Evolutionary conservation across 2,329 filamentous ascomycete species (phyloP), one percentile per base, ranked within the genome.

Genomic region (Aspergillus aculeatinus): DNA sequence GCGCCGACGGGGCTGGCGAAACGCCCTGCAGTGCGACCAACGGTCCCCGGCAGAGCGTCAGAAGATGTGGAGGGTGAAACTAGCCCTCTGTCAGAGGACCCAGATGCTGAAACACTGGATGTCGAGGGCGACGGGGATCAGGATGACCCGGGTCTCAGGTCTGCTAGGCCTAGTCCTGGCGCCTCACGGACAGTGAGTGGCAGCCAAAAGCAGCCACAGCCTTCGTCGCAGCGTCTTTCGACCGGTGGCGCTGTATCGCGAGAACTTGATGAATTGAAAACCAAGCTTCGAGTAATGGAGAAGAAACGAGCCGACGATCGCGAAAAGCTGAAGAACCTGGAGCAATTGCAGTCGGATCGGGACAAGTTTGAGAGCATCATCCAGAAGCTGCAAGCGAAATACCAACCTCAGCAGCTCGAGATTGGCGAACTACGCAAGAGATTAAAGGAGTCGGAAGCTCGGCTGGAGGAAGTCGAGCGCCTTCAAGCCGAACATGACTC

Each of bases 341-440:
- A 96, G 59, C 87, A 89, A 65, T 77, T 93, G 16, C 88, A 93
- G 70, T 82, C 85, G 19, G 76, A 82, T 50, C 76, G 76, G 29
- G 76, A 80, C 60, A 78, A 79, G 53, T 79, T 90, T 63, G 90
- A 96, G 73, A 82, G 77, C 5, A 92, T 98, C 64, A 93, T 97
- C 52, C 90, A 96, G 70, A 97, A 96, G 69, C 80, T 99, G 51
- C 92, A 97, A 72, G 83, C 87, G 44, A 98, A 97, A 75, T 92
- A 92, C 64, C 91, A 96, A 70, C 87, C 90, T 0, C 89, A 94
- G 59, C 89, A 93, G 64, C 86, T 90, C 67, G 94, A 98, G 70
- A 87, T 91, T 62, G 80, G 80, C 0, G 89, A 94, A 16, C 77
- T 96, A 27, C 88, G 90, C 64, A 91, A 89, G 71, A 83, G 90